A percentile compares a stretch with the other conserved stretches of the same genome.
These are phyloP conservation scores for Calocera cornea DNA, from an alignment of 768 basidiomycete species.

Conservation along the genomic window DNA sequence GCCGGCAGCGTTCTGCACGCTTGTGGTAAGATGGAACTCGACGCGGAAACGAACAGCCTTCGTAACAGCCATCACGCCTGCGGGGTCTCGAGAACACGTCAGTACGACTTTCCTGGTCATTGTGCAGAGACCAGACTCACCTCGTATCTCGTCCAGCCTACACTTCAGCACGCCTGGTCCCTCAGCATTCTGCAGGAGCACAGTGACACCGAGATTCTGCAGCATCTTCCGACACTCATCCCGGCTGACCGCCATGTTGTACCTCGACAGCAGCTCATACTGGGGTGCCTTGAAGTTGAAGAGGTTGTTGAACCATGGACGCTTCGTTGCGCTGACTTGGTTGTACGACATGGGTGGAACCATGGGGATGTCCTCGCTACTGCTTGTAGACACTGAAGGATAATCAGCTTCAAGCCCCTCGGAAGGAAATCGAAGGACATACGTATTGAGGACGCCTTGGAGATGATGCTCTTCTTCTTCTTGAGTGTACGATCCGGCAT, in stretches of 20 bases:
- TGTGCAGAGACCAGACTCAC: slow-evolving; percentile 15
- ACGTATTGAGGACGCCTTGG: neutral
- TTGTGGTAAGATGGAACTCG: slow-evolving; percentile 44
- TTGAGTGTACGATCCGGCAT: neutral
- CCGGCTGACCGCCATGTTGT: slow-evolving; percentile 49
- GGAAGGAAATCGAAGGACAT: neutral
- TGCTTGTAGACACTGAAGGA: neutral
- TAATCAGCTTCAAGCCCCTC: slow-evolving; percentile 4
- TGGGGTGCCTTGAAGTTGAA: slow-evolving; percentile 70
- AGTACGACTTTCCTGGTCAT: neutral
- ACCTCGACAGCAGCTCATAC: slow-evolving; percentile 44
- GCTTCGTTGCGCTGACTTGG: slow-evolving; percentile 32
- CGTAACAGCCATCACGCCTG: slow-evolving; percentile 37
- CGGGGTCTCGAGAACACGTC: slow-evolving; percentile 28
- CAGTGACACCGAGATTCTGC: slow-evolving; percentile 53
- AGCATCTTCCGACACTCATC: slow-evolving; percentile 63
- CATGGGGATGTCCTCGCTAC: slow-evolving; percentile 1
- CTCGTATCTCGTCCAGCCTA: slow-evolving; percentile 48
- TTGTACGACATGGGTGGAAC: neutral
- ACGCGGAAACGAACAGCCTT: slow-evolving; percentile 75
- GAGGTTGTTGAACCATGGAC: slow-evolving; percentile 74
- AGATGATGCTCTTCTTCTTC: slow-evolving; percentile 3
- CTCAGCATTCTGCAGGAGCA: slow-evolving; percentile 45
- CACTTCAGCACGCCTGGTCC: slow-evolving; percentile 63
- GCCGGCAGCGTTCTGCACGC: slow-evolving; percentile 27